Evolutionary conservation across 2,329 filamentous ascomycete species (phyloP), one percentile per base, ranked within the genome.

Genomic region (Xylariaceae sp.): DNA sequence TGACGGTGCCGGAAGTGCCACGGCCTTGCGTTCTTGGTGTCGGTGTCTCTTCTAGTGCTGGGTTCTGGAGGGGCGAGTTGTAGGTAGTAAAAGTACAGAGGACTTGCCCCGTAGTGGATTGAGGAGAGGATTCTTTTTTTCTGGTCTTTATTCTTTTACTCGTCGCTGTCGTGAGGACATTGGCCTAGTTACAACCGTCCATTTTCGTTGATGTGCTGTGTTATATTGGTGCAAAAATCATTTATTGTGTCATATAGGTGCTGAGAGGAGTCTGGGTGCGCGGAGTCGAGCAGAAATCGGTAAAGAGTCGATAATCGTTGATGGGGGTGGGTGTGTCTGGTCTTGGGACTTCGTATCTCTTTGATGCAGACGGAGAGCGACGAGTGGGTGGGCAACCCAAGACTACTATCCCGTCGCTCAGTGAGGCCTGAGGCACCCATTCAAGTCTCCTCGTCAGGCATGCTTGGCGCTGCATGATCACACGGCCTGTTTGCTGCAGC

Each of bases 131-230:
- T 5, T 15, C 44, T 50, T 43, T 56, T 55, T 45, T 44, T 56
- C 58, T 60, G 48, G 53, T 52, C 53, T 51, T 42, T 52, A 48
- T 54, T 62, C 64, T 60, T 49, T 51, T 57, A 52, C 44, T 48
- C 55, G 55, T 48, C 52, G 58, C 55, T 57, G 51, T 62, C 49
- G 57, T 57, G 45, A 54, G 49, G 51, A 41, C 11, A 46, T 54
- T 50, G 45, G 42, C 30, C 30, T 44, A 3, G 36, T 30, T 47
- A 47, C 38, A 31, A 43, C 5, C 42, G 36, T 41, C 52, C 54
- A 56, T 56, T 45, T 45, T 52, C 6, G n/a, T n/a, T n/a, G 14
- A 15, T 51, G 49, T 38, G 22, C 7, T 27, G 22, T 27, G 22
- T 27, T 27, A 27, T 27, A 27, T 27, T 27, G 22, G 22, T 27